Evolutionary conservation across 805 yeast species (phyloP), one percentile per base, ranked within the genome.

Genomic region (Komagataella kurtzmanii): DNA sequence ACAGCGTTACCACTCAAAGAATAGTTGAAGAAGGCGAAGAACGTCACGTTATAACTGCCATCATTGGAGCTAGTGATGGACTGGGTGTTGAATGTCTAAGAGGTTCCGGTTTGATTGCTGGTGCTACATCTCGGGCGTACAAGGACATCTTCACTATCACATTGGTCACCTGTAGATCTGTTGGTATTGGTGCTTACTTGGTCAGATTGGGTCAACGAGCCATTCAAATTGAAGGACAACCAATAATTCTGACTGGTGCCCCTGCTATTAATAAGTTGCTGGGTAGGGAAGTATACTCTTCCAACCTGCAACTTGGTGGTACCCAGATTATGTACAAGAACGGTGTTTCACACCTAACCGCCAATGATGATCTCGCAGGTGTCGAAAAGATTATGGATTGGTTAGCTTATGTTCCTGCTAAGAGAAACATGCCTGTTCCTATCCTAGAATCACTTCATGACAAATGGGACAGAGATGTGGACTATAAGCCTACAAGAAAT

Each of bases 171-270:
- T 90, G 98, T 74, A 84, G 99, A 77, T 90, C 98, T 50, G 99
- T 93, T 62, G 99, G 99, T 83, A 93, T 93, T 68, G 99, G 99
- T 75, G 99, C 99, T 48, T 93, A 93, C 66, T 77, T 93, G 66
- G 99, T 93, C 46, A 85, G 99, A 71, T 78, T 93, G 59, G 99
- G 99, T 63, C 98, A 93, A 77, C 85, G 99, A 76, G 95, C 98
- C 46, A 90, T 93, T 62, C 99, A 93, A 74, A 86, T 93, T 61
- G 97, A 93, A 69, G 99, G 99, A 46, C 98, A 93, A 72, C 99
- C 99, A 52, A 88, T 93, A 61, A 91, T 93, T 59, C 82, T 93
- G 64, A 93, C 99, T 52, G 99, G 99, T 78, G 99, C 99, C 53
- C 97, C 97, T 50, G 97, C 99, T 53, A 88, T 93, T 68, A 93